Percentiles rank a stretch among this genome's conserved stretches.
Evolutionary conservation across 192 early-diverging fungal genomes (phyloP).

Genomic region (Thamnidium elegans): DNA sequence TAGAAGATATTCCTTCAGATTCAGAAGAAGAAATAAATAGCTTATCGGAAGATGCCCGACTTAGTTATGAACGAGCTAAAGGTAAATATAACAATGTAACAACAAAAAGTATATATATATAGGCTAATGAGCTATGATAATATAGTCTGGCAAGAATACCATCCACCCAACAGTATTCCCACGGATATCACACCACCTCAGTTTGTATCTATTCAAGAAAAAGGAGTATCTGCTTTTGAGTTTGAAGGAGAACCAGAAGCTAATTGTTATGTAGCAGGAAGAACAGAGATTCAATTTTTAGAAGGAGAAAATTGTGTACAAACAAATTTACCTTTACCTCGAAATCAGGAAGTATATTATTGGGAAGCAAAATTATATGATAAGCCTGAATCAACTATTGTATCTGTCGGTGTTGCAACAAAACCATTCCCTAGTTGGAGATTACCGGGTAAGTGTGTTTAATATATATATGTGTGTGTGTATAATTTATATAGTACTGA

Average conservation of each 20-base stretch:
- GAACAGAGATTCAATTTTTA: constrained; percentile 75
- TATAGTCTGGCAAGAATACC: constrained; percentile 64
- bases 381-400: constrained; percentile 36
- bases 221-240: constrained; percentile 81
- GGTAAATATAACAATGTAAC: constrained; percentile 25
- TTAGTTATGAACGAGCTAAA: constrained; percentile 46
- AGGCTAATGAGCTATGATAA: neutral
- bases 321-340: constrained; percentile 78
- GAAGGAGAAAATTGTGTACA: constrained; percentile 71
- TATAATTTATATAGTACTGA: neutral
- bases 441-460: constrained; percentile 31
- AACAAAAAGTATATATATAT: neutral
- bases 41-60: constrained; percentile 43
- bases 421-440: constrained; percentile 52
- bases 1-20: constrained; percentile 41
- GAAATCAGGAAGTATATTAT: constrained; percentile 77
- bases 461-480: too few relatives aligned
- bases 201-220: constrained; percentile 73
- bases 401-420: constrained; percentile 48
- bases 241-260: constrained; percentile 66
- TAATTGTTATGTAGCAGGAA: constrained; percentile 61
- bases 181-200: constrained; percentile 76
- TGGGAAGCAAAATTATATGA: constrained; percentile 61
- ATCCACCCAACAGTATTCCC: constrained; percentile 72
- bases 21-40: constrained; percentile 30